Evolutionary conservation across 108 stramenopile species (phyloP), one percentile per base, ranked within the genome.

Genomic region (Aurantiochytrium sp.): DNA sequence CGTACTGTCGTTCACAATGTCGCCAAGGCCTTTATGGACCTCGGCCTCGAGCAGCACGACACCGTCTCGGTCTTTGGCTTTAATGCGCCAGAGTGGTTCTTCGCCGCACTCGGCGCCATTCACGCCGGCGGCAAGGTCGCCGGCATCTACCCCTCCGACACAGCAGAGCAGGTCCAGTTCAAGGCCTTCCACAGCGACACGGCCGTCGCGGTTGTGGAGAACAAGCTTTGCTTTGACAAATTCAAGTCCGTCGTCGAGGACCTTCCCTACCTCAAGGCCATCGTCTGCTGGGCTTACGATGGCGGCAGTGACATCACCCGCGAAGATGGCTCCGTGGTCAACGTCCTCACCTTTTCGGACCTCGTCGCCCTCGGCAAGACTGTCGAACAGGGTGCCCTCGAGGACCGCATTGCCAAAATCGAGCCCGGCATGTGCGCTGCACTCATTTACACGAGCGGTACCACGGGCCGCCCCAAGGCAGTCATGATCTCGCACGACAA

Each of bases 401-500:
- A 91, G 29, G 91, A 69, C 71, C 91, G 92, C 44, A 87, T 90
- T 21, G 76, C 29, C 4, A 73, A 19, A 25, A 89, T 89, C 44
- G 72, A 76, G 90, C 92, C 94, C 28, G 94, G 94, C 3, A 21
- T 94, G 21, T 90, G 91, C 60, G 91, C 90, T 88, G 92, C 94
- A 19, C 91, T 96, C 53, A 95, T 96, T 88, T 96, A 96, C 88
- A 96, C 96, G 6, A 93, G 93, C n/a, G 96, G 96, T 47, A 96
- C 96, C 55, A 96, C 96, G 21, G 96, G 96, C 14, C 87, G 88
- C 18, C 95, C 96, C 47, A 96, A 96, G 94, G 95, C 96, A 21
- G 95, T 95, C 89, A 96, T 96, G 95, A 95, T 96, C 87, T 93
- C 94, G 35, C 93, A 96, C 89, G 95, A 95, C 91, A 95, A 95